Conservation (phyloP, 768 basidiomycete genomes). For the Cystobasidium tubakii region DNA sequence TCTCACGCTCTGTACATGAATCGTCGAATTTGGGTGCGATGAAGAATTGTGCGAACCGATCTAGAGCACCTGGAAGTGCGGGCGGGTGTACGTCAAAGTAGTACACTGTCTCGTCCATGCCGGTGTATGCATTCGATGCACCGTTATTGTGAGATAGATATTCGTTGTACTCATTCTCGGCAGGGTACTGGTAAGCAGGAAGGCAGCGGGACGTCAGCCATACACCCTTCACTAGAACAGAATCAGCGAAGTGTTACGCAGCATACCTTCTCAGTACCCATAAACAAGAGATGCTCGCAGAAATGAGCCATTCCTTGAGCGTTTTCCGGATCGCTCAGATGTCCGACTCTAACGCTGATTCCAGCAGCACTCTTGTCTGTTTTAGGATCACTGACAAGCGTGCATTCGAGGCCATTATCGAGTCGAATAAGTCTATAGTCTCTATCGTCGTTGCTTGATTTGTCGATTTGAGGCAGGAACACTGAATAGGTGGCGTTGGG, state of each 20-base stretch:
- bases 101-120: slow-evolving; percentile 72
- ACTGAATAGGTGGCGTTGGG: slow-evolving; percentile 47
- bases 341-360: slow-evolving; percentile 88
- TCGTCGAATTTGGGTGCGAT: slow-evolving; percentile 82
- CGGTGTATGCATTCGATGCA: slow-evolving; percentile 83
- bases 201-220: no score
- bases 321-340: slow-evolving; percentile 86
- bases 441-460: slow-evolving; percentile 70
- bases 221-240: no score
- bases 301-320: slow-evolving; percentile 91
- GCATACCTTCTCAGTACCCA: slow-evolving; percentile 62
- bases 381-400: slow-evolving; percentile 71
- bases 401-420: slow-evolving; percentile 81
- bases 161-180: slow-evolving; percentile 91
- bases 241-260: no score
- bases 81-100: slow-evolving; percentile 60
- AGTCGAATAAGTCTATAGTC: slow-evolving; percentile 74
- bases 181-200: slow-evolving; percentile 77
- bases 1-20: slow-evolving; percentile 77
- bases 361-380: slow-evolving; percentile 93
- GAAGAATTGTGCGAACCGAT: slow-evolving; percentile 63
- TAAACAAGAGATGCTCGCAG: slow-evolving; percentile 92
- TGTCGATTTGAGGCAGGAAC: slow-evolving; percentile 61
- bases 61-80: slow-evolving; percentile 50
- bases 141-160: slow-evolving; percentile 58